Percentiles rank a stretch among this genome's conserved stretches.
Evolutionary conservation across 2,329 filamentous ascomycete genomes (phyloP).

Genomic region (Lachnellula arida): DNA sequence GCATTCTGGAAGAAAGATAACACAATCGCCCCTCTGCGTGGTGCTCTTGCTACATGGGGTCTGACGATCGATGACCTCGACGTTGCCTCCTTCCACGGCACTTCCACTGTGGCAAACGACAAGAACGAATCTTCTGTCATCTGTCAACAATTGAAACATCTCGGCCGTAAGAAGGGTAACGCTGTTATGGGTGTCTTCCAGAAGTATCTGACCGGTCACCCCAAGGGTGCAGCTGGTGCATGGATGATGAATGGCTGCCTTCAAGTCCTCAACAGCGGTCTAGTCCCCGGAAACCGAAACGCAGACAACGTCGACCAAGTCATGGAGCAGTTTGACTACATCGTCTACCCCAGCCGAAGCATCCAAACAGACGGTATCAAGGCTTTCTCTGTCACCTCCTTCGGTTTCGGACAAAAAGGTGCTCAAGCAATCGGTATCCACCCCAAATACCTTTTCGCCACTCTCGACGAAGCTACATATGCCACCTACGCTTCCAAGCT

Average conservation of each 20-base stretch:
- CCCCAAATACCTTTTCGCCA: conserved; percentile 90
- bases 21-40: conserved; percentile 89
- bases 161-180: conserved; percentile 94
- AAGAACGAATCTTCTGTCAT: conserved; percentile 99
- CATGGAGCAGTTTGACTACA: conserved; percentile 97
- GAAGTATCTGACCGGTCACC: conserved; percentile 97
- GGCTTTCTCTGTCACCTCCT: conserved; percentile 97
- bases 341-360: conserved; percentile 90
- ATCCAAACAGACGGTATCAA: conserved; percentile 98
- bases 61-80: conserved; percentile 93
- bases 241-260: conserved; percentile 99
- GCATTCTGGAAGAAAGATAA: conserved; percentile 98
- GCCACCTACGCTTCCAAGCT: conserved; percentile 82
- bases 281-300: conserved; percentile 96
- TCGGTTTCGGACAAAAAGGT: conserved; percentile 98
- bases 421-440: conserved; percentile 96
- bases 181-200: conserved; percentile 97
- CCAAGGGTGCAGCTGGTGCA: conserved; percentile 97
- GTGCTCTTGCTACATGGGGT: conserved; percentile 95
- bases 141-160: conserved; percentile 91
- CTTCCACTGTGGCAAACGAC: conserved; percentile 96
- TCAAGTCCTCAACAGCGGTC: conserved; percentile 87
- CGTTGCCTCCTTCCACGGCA: conserved; percentile 98
- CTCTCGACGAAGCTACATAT: conserved; percentile 84
- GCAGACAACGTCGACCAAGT: conserved; percentile 94